Evolutionary conservation across 192 early-diverging fungal genomes (phyloP).

Genomic region (Rhizophagus sp.): DNA sequence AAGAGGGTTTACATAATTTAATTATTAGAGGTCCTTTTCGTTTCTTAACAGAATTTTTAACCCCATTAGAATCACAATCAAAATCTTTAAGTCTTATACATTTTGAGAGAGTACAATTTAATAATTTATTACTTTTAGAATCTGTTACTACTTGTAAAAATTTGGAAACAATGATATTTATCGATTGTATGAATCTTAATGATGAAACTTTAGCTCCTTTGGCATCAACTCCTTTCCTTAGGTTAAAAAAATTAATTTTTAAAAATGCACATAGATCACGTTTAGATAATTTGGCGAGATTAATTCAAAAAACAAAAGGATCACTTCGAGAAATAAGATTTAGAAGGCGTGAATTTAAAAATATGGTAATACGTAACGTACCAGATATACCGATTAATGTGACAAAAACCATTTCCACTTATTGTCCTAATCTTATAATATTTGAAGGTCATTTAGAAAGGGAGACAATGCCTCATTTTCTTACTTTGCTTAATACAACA

Average conservation of each 20-base stretch:
- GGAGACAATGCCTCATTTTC: neutral
- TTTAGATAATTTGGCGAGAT: constrained; percentile 1
- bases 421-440: neutral
- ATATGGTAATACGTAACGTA: neutral
- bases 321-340: constrained; percentile 3
- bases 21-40: neutral
- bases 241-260: constrained; percentile 17
- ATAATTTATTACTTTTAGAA: neutral
- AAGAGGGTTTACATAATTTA: neutral
- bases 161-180: neutral
- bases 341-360: constrained; percentile 1
- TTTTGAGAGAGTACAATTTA: constrained; percentile 2
- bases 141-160: constrained; percentile 2
- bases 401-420: neutral
- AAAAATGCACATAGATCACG: neutral
- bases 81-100: neutral
- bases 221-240: neutral
- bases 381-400: constrained; percentile 2
- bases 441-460: constrained; percentile 18
- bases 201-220: neutral
- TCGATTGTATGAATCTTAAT: neutral
- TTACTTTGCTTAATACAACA: neutral
- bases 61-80: neutral
- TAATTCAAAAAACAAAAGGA: constrained; percentile 6
- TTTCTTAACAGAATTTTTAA: neutral